phyloP scores from a whole-genome alignment of 768 basidiomycete genomes.

The Cystobasidium tubakii region DNA sequence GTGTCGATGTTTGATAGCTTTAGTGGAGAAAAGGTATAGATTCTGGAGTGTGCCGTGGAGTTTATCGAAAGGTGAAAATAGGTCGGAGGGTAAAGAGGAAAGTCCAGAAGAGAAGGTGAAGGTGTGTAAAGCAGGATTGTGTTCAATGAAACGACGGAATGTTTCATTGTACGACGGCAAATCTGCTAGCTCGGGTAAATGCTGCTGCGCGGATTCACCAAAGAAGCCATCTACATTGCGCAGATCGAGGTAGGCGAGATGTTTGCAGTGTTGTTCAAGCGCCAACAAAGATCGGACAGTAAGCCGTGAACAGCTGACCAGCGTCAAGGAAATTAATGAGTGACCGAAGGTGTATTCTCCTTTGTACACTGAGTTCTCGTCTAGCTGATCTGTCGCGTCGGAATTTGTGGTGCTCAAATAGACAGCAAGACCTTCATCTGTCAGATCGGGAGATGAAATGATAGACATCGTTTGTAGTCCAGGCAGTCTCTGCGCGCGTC shows the following conservation, averaged over 20 bases:
- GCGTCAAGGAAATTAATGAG: neutral
- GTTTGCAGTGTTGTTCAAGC: neutral
- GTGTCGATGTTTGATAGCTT: neutral
- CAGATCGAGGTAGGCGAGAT: neutral
- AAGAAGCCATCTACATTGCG: conserved; percentile 20
- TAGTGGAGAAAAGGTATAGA: neutral
- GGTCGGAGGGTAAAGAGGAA: neutral
- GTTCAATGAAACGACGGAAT: neutral
- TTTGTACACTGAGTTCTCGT: neutral
- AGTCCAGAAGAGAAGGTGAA: neutral
- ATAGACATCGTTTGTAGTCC: conserved; percentile 27
- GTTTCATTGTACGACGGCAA: neutral
- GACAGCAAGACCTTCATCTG: conserved; percentile 25
- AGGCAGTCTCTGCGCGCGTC: neutral
- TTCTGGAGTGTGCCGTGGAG: neutral
- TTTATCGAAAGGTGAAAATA: neutral
- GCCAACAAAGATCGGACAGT: neutral
- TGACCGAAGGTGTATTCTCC: neutral
- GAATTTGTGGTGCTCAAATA: conserved; percentile 9
- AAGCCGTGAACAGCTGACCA: conserved; percentile 3
- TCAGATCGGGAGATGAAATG: conserved; percentile 34
- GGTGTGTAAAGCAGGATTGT: neutral
- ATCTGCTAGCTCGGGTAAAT: neutral
- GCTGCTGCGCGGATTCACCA: neutral
- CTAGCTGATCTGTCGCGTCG: neutral